Conservation (phyloP, 352 stramenopile species). For the Hyaloperonospora arabidopsidis region DNA sequence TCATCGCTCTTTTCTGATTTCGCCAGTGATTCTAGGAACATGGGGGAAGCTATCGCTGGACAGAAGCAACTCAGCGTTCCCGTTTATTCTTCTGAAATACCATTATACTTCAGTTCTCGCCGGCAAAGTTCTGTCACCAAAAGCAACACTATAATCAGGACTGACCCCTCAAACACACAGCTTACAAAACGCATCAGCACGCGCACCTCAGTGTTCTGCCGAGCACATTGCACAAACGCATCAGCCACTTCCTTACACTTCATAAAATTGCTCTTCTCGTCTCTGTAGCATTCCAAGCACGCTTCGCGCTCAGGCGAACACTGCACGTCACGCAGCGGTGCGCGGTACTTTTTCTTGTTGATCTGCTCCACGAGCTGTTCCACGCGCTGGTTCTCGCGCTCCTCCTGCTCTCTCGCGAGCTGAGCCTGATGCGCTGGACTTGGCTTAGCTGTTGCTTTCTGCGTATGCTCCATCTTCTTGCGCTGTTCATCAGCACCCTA, state of each 20-base stretch:
- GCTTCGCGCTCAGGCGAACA: conserved; percentile 68
- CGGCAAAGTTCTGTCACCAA: conserved; percentile 47
- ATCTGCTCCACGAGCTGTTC: conserved; percentile 70
- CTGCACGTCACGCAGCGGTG: conserved; percentile 73
- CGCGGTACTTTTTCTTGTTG: conserved; percentile 79
- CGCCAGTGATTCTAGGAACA: no score
- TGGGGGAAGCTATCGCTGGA: no score
- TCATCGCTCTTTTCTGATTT: no score
- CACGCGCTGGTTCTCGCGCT: conserved; percentile 55
- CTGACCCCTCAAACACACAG: neutral
- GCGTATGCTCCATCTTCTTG: conserved; percentile 47
- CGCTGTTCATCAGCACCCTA: conserved; percentile 65
- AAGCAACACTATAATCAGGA: conserved; percentile 4
- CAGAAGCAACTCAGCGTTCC: neutral
- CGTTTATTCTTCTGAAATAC: neutral
- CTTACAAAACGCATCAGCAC: conserved; percentile 18
- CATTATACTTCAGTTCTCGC: conserved; percentile 39
- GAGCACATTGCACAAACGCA: conserved; percentile 72
- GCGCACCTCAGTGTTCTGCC: conserved; percentile 70
- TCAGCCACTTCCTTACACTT: conserved; percentile 83
- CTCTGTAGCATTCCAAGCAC: conserved; percentile 83
- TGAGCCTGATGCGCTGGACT: conserved; percentile 46
- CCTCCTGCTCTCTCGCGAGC: conserved; percentile 62
- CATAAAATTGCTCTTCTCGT: conserved; percentile 71
- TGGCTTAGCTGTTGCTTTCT: conserved; percentile 2